Evolutionary conservation across 345 rosid genomes (phyloP), one percentile per base, ranked within the genome.

Genomic region (Populus davidiana): DNA sequence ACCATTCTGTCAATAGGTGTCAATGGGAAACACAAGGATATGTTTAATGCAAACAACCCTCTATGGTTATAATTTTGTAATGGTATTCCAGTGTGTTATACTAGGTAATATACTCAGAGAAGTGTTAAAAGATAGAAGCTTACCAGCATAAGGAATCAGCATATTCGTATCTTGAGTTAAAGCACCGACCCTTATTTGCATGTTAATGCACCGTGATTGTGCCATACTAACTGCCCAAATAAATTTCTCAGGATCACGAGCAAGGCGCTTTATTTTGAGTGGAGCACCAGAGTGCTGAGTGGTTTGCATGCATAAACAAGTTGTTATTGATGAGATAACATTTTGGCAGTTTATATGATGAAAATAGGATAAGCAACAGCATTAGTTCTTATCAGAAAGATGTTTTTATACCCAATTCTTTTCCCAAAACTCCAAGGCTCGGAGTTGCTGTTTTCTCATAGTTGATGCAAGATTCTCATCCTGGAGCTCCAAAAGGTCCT

Each of bases 71-170:
- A 47, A 23, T 39, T 76, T 39, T 39, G 16, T 5, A 38, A 33
- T 38, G 52, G 52, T 47, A 47, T 47, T 14, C 52, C 52, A 13
- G 52, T 47, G 17, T 47, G 52, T 14, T 47, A 4, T 14, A 47
- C 18, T 14, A 47, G 52, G 18, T 47, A 47, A 47, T 4, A n/a
- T 2, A 63, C 14, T n/a, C 16, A 23, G 1, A 56, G 39, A 17
- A 69, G 39, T 23, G 16, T 2, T 50, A 59, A 14, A 11, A 35
- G 65, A 72, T 47, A 67, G 38, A 69, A 74, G 23, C 81, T 84
- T 78, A 95, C 98, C 99, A 80, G 96, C 96, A 87, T 95, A 95
- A 81, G 99, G 97, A 79, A 95, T 82, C 78, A 95, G 74, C 99
- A 95, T 93, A 76, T 95, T 90, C 77, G 92, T 79, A 77, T 95